Evolutionary conservation across 2,329 filamentous ascomycete species (phyloP).

Genomic region (Annulohypoxylon truncatum): DNA sequence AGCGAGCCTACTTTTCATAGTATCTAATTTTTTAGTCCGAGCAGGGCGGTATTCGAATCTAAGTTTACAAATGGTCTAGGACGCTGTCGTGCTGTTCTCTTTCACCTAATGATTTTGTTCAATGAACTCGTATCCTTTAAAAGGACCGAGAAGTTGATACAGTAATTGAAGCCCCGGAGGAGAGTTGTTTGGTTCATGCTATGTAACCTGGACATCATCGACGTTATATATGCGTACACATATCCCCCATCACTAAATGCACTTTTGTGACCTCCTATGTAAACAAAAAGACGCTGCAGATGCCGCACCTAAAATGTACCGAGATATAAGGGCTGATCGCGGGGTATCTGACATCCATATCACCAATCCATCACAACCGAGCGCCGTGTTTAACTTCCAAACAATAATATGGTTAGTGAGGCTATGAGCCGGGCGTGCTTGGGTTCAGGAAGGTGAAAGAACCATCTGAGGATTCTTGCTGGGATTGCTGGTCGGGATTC

Average conservation of each 20-base stretch:
- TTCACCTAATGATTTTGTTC: not conserved
- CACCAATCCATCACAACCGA: slow-evolving; percentile 13
- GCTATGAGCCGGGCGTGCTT: slow-evolving; percentile 40
- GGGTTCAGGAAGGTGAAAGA: slow-evolving; percentile 49
- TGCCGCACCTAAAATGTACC: slow-evolving; percentile 25
- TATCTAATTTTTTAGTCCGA: too few relatives aligned
- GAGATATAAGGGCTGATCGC: slow-evolving; percentile 17
- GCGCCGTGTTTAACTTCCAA: slow-evolving; percentile 7
- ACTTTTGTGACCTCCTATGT: slow-evolving; percentile 14
- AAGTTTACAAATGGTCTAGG: not conserved
- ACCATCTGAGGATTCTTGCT: slow-evolving; percentile 47
- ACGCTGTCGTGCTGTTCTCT: not conserved
- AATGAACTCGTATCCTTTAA: not conserved
- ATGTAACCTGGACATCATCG: slow-evolving; percentile 12
- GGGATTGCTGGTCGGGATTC: slow-evolving; percentile 46
- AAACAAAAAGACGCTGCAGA: slow-evolving; percentile 13
- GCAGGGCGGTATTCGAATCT: too few relatives aligned
- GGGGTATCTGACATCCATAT: slow-evolving; percentile 32
- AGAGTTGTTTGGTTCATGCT: slow-evolving; percentile 37
- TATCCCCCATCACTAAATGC: slow-evolving; percentile 12
- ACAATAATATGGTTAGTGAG: not conserved
- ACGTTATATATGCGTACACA: slow-evolving; percentile 16
- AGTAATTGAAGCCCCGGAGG: slow-evolving; percentile 18
- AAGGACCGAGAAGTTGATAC: not conserved
- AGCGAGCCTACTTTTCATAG: too few relatives aligned